Evolutionary conservation across 192 early-diverging fungal species (phyloP), one percentile per base, ranked within the genome.

Genomic region (Entrophospora sp.): DNA sequence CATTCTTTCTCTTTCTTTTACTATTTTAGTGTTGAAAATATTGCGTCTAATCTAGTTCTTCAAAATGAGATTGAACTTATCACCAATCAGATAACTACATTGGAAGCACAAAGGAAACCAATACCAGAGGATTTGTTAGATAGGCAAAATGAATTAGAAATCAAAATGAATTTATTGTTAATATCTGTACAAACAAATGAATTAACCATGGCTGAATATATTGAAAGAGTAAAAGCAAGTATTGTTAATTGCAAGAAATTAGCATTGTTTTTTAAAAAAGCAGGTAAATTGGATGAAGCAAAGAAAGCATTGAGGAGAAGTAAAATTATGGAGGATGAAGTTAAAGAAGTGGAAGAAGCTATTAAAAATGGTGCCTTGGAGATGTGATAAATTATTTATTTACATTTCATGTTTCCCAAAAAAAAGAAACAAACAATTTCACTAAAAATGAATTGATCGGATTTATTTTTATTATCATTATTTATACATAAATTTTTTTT

Each of bases 321-420:
- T 28, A 94, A 93, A 70, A 76, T 85, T 25, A 91, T 93, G 88
- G 75, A 80, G 52, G 75, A 77, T 30, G 91, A 94, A 71, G 79
- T 93, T 68, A 81, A 81, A 35, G 89, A 91, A 74, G 85, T 86
- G 3, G 85, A 87, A 69, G 81, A 73, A 49, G 86, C 83, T 1
- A 85, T 90, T 80, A 78, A 73, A 48, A 40, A 28, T 65, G 64
- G 64, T 0, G 48, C 30, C 16, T 32, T 49, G 5, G 61, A 35
- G 24, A n/a, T 5, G 18, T 16, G 18, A 51, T 51, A n/a, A n/a
- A 51, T 40, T 14, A 40, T 40, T 14, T 40, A 9, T 40, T 40
- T 40, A 9, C 14, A 40, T 40, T 40, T 40, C 14, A 40, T 40
- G n/a, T n/a, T n/a, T n/a, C n/a, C n/a, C n/a, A n/a, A n/a, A n/a